Conservation (phyloP, 176 grass and related monocot species). For the Carex kokanica region DNA sequence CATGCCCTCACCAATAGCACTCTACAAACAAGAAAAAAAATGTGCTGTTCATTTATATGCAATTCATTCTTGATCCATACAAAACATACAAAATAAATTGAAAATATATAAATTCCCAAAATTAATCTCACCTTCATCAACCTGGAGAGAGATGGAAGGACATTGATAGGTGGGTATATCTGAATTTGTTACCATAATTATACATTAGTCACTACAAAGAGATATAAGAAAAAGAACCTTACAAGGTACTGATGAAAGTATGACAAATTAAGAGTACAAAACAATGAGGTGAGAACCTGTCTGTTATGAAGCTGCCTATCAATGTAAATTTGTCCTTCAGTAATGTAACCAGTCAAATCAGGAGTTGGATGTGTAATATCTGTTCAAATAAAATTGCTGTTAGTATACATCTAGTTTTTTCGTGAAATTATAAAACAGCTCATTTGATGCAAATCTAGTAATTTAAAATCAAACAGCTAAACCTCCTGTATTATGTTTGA, state of each 20-base stretch:
- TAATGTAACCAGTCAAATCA: constrained; percentile 90
- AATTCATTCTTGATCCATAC: neutral
- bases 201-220: constrained; percentile 17
- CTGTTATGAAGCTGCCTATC: constrained; percentile 87
- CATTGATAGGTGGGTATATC: constrained; percentile 99
- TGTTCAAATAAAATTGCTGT: constrained; percentile 13
- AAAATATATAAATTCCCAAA: neutral
- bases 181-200: constrained; percentile 38
- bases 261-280: neutral
- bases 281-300: constrained; percentile 45
- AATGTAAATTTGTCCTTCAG: constrained; percentile 89
- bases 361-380: constrained; percentile 95
- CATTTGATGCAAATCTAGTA: neutral
- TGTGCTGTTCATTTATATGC: neutral
- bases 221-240: neutral
- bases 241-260: constrained; percentile 6
- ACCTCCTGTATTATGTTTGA: neutral
- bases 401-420: neutral
- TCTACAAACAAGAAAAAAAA: constrained; percentile 48
- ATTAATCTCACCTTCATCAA: constrained; percentile 85
- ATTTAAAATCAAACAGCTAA: neutral
- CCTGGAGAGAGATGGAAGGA: constrained; percentile 88
- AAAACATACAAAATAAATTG: neutral
- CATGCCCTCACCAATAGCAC: constrained; percentile 99
- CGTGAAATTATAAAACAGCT: neutral